Evolutionary conservation across 768 basidiomycete genomes (phyloP).

Genomic region (Naganishia randhawae): DNA sequence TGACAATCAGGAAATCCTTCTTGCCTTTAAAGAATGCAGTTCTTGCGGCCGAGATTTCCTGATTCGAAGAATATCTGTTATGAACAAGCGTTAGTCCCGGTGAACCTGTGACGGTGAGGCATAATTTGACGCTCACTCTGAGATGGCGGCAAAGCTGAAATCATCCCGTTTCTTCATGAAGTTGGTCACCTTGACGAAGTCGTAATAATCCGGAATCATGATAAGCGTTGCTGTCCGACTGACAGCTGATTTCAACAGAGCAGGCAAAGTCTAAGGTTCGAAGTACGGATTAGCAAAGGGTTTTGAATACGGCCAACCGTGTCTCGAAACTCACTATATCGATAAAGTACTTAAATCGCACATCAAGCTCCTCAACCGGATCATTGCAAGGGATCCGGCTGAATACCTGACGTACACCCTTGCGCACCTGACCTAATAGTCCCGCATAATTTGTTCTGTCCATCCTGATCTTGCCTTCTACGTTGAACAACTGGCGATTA

Average conservation of each 20-base stretch:
- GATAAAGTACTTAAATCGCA: constrained; percentile 80
- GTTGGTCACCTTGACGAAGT: constrained; percentile 87
- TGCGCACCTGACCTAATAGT: constrained; percentile 63
- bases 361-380: constrained; percentile 75
- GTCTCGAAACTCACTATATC: constrained; percentile 61
- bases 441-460: constrained; percentile 65
- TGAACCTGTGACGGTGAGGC: not conserved
- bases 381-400: constrained; percentile 42
- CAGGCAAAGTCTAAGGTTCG: constrained; percentile 67
- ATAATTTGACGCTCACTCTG: constrained; percentile 62
- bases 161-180: constrained; percentile 70
- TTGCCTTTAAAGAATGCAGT: constrained; percentile 86
- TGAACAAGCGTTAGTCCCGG: constrained; percentile 5
- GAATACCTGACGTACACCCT: constrained; percentile 74
- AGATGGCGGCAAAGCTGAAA: constrained; percentile 74
- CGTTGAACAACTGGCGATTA: constrained; percentile 70
- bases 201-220: constrained; percentile 91
- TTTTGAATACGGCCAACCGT: constrained; percentile 21
- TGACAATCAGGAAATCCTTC: constrained; percentile 80
- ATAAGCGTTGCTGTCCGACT: constrained; percentile 82
- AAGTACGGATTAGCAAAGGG: not conserved
- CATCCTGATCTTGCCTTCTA: constrained; percentile 73
- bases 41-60: constrained; percentile 88
- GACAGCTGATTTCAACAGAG: constrained; percentile 83
- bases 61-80: constrained; percentile 79